Base-by-base conservation (phyloP, 2,329 filamentous ascomycete genomes). In the Talaromyces amestolkiae region DNA sequence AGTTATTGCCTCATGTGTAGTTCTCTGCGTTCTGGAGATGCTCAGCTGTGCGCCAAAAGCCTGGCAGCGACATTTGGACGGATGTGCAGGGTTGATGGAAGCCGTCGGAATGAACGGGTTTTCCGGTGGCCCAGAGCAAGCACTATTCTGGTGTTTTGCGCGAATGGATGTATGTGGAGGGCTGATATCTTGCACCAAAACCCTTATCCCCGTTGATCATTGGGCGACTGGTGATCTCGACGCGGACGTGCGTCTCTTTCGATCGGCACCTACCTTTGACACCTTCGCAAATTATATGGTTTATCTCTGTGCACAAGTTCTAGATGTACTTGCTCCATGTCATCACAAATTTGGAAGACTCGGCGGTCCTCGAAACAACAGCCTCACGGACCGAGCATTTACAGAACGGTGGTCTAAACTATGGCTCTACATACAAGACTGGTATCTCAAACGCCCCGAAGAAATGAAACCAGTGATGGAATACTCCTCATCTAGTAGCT, bases 111-210 rank as follows among this genome's bases (percentile, higher is more conserved):
- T 87, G 5, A 79, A 83, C 39, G 85, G 85, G 0, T 79, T 84
- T 2, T 77, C 78, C 5, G 81, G 83, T 1, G 84, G 84, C 0
- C 70, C 86, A n/a, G 72, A 83, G 7, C 83, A 85, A 68, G 84
- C 84, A 0, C 76, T 86, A 0, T 86, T 86, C 68, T 87, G 85
- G 84, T 86, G 83, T 68, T 86, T 85, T 69, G 84, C 83, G 0
- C 77, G 85, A 53, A 86, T 86, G 83, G 81, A 87, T 69, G 70
- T 85, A 3, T 86, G 84, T 66, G 83, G 82, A 39, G 83, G 82
- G 2, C 76, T 87, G 13, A 86, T 87, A 22, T 85, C 83, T 0
- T 78, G 78, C 45, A 81, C 81, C 0, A 60, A 45, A 6, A 82
- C 82, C 0, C 79, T 85, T 2, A 78, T 86, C 8, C 58, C 58